Conservation (phyloP, 1,284 basidiomycete species). For the Ceratobasidium sp. region DNA sequence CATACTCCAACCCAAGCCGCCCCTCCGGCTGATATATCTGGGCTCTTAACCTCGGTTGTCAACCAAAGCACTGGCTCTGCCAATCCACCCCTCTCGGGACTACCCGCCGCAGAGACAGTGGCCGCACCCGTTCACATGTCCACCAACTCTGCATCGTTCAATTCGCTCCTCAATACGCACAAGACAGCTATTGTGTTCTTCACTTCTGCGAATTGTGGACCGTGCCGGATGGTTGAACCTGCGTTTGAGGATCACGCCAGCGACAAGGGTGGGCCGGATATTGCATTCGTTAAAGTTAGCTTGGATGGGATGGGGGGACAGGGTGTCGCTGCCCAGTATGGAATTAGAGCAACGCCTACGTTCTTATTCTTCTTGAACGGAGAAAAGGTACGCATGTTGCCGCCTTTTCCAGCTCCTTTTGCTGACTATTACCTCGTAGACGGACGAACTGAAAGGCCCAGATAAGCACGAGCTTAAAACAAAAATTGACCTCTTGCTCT, state of each 20-base stretch:
- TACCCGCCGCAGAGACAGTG: conserved; percentile 57
- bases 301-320: conserved; percentile 71
- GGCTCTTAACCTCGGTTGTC: conserved; percentile 27
- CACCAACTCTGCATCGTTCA: conserved; percentile 67
- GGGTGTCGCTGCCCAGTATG: conserved; percentile 70
- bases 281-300: conserved; percentile 85
- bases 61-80: conserved; percentile 20
- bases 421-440: conserved; percentile 55
- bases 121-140: conserved; percentile 71
- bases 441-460: conserved; percentile 78
- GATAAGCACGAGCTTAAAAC: conserved; percentile 71
- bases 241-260: conserved; percentile 66
- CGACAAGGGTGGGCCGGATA: conserved; percentile 59
- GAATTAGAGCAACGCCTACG: conserved; percentile 83
- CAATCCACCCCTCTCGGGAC: background rate
- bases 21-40: conserved; percentile 54
- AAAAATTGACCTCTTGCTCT: conserved; percentile 77
- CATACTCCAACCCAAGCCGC: conserved; percentile 50
- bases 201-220: conserved; percentile 70
- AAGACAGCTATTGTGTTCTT: conserved; percentile 68
- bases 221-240: conserved; percentile 72
- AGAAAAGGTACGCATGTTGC: conserved; percentile 64
- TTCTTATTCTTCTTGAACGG: conserved; percentile 86
- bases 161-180: conserved; percentile 62
- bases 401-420: too few relatives aligned